Conservation (phyloP, 1,139 yeast species). For the Saccharomyces hybrid region DNA sequence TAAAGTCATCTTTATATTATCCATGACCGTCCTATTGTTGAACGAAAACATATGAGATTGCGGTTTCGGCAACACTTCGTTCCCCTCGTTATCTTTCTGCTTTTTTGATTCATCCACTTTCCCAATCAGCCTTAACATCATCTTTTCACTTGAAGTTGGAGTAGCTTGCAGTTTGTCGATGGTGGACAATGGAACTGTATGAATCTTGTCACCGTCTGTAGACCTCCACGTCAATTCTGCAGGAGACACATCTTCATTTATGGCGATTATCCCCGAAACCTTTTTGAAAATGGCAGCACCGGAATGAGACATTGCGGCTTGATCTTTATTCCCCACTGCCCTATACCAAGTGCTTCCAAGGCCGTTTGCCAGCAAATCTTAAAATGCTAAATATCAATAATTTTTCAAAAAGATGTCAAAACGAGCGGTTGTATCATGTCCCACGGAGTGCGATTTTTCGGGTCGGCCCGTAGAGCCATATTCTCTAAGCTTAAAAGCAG, state of each 20-base stretch:
- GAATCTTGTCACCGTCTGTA: slow-evolving; percentile 48
- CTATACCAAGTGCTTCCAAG: neutral
- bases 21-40: slow-evolving; percentile 68
- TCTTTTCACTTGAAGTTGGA: slow-evolving; percentile 59
- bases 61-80: slow-evolving; percentile 40
- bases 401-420: neutral
- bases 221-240: slow-evolving; percentile 64
- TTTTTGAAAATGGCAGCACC: slow-evolving; percentile 68
- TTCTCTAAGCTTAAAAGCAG: neutral
- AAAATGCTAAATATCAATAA: neutral
- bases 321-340: neutral
- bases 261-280: slow-evolving; percentile 56
- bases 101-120: slow-evolving; percentile 31
- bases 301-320: slow-evolving; percentile 33
- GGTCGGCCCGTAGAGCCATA: neutral
- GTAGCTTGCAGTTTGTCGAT: slow-evolving; percentile 66
- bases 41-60: slow-evolving; percentile 49
- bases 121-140: slow-evolving; percentile 56
- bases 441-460: neutral
- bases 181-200: slow-evolving; percentile 42
- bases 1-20: slow-evolving; percentile 57
- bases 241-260: slow-evolving; percentile 61
- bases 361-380: neutral
- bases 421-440: neutral
- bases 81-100: slow-evolving; percentile 26